A percentile compares a stretch with the other conserved stretches of the same genome.
These are phyloP conservation scores for Epichloe aotearoae DNA, from an alignment of 2,329 filamentous ascomycete species.

Conservation along the genomic window DNA sequence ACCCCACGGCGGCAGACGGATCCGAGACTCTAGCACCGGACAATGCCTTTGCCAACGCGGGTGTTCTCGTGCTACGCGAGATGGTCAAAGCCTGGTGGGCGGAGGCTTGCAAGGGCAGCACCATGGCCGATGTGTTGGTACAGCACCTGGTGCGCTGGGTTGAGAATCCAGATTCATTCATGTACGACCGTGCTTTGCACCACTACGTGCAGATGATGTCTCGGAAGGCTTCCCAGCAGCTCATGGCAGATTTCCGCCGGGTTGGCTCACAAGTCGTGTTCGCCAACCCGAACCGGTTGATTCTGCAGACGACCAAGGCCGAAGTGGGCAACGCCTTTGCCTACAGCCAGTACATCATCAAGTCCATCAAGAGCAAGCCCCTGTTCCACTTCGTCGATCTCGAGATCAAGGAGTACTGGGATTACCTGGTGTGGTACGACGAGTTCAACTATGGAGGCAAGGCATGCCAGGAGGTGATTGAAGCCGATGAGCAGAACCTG, in stretches of 20 bases:
- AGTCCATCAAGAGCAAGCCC: slow-evolving; percentile 92
- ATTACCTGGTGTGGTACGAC: slow-evolving; percentile 97
- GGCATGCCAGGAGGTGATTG: slow-evolving; percentile 70
- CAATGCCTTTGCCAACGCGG: slow-evolving; percentile 84
- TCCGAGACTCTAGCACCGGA: slow-evolving; percentile 58
- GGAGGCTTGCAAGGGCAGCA: slow-evolving; percentile 78
- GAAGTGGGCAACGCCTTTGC: slow-evolving; percentile 95
- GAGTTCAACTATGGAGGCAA: slow-evolving; percentile 98
- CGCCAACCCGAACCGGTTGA: slow-evolving; percentile 74
- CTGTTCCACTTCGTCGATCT: slow-evolving; percentile 96
- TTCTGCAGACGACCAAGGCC: slow-evolving; percentile 90
- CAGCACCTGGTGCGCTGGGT: slow-evolving; percentile 97
- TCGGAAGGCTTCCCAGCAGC: slow-evolving; percentile 87
- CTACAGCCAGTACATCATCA: slow-evolving; percentile 94
- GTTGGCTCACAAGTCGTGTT: slow-evolving; percentile 96
- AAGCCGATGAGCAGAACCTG: slow-evolving; percentile 58
- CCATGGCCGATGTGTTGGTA: slow-evolving; percentile 95
- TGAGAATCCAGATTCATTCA: slow-evolving; percentile 79
- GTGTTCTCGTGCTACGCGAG: slow-evolving; percentile 79
- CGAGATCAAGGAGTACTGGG: slow-evolving; percentile 98
- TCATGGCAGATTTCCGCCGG: slow-evolving; percentile 92
- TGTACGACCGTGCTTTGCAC: slow-evolving; percentile 88
- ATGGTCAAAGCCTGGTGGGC: slow-evolving; percentile 99
- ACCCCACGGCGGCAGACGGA: slow-evolving; percentile 33
- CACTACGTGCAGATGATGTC: slow-evolving; percentile 99